Evolutionary conservation across 331 rosid species (phyloP).

Genomic region (Ulmus americana): DNA sequence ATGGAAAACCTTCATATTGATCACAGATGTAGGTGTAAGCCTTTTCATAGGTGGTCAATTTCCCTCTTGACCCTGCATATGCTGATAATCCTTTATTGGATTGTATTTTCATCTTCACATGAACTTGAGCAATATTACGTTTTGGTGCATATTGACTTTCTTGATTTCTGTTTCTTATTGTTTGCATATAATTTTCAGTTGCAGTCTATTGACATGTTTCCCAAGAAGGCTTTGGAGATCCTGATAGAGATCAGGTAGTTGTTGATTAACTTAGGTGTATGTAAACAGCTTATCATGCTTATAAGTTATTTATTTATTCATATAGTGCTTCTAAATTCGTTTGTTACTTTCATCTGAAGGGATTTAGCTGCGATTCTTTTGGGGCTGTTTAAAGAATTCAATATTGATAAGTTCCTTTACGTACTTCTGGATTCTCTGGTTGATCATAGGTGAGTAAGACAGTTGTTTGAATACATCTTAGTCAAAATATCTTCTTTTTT

Average conservation of each 20-base stretch:
- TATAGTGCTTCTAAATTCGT: slow-evolving; percentile 14
- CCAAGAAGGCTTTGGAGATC: slow-evolving; percentile 57
- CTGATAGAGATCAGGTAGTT: slow-evolving; percentile 65
- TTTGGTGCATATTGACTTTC: neutral
- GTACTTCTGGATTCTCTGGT: slow-evolving; percentile 73
- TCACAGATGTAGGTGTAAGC: neutral
- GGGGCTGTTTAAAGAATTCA: slow-evolving; percentile 66
- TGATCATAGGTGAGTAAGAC: slow-evolving; percentile 55
- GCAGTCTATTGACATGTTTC: slow-evolving; percentile 58
- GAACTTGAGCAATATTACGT: neutral
- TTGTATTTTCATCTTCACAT: neutral
- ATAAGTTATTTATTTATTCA: slow-evolving; percentile 14
- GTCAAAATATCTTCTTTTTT: slow-evolving; percentile 5
- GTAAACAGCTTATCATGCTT: neutral
- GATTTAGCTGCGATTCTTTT: slow-evolving; percentile 50
- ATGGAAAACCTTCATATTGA: neutral
- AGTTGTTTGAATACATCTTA: slow-evolving; percentile 12
- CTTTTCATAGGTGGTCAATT: neutral
- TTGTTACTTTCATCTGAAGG: slow-evolving; percentile 38
- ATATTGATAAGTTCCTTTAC: slow-evolving; percentile 57
- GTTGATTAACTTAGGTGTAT: slow-evolving; percentile 10
- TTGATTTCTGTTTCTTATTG: slow-evolving; percentile 18
- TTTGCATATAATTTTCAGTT: slow-evolving; percentile 39
- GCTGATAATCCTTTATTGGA: neutral
- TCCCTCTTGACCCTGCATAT: neutral